Evolutionary conservation across 495 filamentous ascomycete genomes (phyloP).

Genomic region (Penicillium parvum): DNA sequence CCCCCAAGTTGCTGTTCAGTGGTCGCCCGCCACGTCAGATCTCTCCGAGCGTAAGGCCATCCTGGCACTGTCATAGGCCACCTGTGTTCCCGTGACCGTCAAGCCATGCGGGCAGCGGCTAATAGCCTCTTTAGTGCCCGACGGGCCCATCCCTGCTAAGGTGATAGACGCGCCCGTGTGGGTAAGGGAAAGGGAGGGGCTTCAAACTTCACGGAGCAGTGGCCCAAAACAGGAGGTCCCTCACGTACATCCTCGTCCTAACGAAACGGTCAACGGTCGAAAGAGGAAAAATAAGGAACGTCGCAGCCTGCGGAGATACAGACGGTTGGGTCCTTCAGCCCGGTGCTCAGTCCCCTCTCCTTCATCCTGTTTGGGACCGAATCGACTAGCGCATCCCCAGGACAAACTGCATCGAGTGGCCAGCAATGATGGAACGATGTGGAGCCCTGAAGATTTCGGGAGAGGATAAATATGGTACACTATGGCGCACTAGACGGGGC

Average conservation of each 20-base stretch:
- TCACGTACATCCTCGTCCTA: too few species aligned
- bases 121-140: slow-evolving; percentile 36
- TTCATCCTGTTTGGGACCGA: slow-evolving; percentile 16
- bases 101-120: slow-evolving; percentile 38
- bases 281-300: slow-evolving; percentile 7
- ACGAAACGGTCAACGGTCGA: slow-evolving; percentile 5
- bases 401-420: slow-evolving; percentile 28
- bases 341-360: slow-evolving; percentile 28
- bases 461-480: slow-evolving; percentile 11
- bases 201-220: neutral
- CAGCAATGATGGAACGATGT: slow-evolving; percentile 23
- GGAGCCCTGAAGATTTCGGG: slow-evolving; percentile 7
- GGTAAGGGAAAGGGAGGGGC: slow-evolving; percentile 9
- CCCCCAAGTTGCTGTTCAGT: neutral
- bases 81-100: slow-evolving; percentile 38
- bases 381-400: slow-evolving; percentile 21
- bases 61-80: slow-evolving; percentile 21
- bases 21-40: slow-evolving; percentile 16
- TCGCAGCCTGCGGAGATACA: slow-evolving; percentile 13
- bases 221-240: slow-evolving; percentile 9
- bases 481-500: slow-evolving; percentile 13
- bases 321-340: slow-evolving; percentile 16
- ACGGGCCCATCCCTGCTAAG: slow-evolving; percentile 25
- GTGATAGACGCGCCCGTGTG: slow-evolving; percentile 34
- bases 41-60: neutral